Evolutionary conservation across 2,329 filamentous ascomycete genomes (phyloP), one percentile per base, ranked within the genome.

Genomic region (Lachnellula arida): DNA sequence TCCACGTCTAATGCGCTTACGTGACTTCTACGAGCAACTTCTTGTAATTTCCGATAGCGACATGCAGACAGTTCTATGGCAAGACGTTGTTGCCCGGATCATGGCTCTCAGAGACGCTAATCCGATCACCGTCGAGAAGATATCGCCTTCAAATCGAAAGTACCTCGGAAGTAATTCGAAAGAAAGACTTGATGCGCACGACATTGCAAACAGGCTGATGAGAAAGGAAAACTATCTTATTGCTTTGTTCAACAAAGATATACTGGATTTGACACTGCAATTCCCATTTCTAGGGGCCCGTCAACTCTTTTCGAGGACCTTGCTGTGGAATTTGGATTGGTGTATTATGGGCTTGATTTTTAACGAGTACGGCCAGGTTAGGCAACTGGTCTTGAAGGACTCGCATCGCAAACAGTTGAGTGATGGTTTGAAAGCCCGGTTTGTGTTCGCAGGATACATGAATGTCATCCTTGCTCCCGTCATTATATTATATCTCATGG

Each of bases 161-260:
- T 83, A 81, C 57, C 79, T 60, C 23, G 88, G 89, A 46, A 91
- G 86, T 56, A 91, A 95, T 68, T 95, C 91, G 22, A 96, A 97
- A 71, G 91, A 97, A 73, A 82, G 93, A 60, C 86, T 99, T 64
- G 94, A 97, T 72, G 94, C 94, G 11, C 91, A 97, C 66, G 94
- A 97, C 68, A 97, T 99, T 70, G 94, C 94, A 6, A 99, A 97
- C 68, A 85, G 94, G 34, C 75, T 99, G 46, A 97, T 99, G 94
- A 87, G 94, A 57, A 88, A 90, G 68, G 93, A 97, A 60, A 99
- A 99, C 68, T 99, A 97, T 66, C 82, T 97, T 60, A 97, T 99
- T 66, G 94, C 94, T 4, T 79, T 99, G 66, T 91, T 97, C 75
- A 99, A 99, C 77, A 97, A 99, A 72, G 94, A 97, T 59, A 84